These are phyloP conservation scores for Cicer yamashitae DNA, from an alignment of 306 rosid genomes.

Conservation along the genomic window DNA sequence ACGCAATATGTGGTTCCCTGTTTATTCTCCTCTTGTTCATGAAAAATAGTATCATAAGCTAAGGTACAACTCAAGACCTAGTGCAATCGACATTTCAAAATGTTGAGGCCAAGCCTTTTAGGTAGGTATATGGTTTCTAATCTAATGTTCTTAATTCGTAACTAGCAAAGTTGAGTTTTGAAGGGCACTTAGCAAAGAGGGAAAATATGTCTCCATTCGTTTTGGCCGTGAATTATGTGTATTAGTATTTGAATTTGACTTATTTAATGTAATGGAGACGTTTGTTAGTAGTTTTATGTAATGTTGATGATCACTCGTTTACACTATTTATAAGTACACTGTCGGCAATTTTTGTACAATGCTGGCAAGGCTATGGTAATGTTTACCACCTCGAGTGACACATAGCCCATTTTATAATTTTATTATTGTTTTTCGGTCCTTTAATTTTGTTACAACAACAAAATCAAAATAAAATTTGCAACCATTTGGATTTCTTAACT, in stretches of 20 bases:
- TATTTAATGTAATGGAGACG: not conserved
- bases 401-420: not conserved
- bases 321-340: slow-evolving; percentile 28
- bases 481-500: too few species aligned
- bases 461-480: not conserved
- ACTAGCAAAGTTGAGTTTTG: slow-evolving; percentile 31
- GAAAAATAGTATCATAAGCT: slow-evolving; percentile 57
- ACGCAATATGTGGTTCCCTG: slow-evolving; percentile 80
- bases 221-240: slow-evolving; percentile 14
- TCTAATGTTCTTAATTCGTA: slow-evolving; percentile 33
- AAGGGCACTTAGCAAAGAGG: slow-evolving; percentile 19
- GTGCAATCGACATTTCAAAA: slow-evolving; percentile 20
- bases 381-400: not conserved
- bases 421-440: not conserved
- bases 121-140: slow-evolving; percentile 29
- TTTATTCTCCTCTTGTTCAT: slow-evolving; percentile 91
- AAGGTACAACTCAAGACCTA: not conserved
- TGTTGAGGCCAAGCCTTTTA: slow-evolving; percentile 41
- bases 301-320: slow-evolving; percentile 3
- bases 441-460: not conserved
- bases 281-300: not conserved
- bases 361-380: not conserved
- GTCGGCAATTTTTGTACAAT: not conserved
- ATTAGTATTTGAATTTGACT: slow-evolving; percentile 25
- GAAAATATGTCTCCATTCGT: slow-evolving; percentile 19